phyloP scores from a whole-genome alignment of 2,329 filamentous ascomycete species.

The Neophaeococcomyces aloes region DNA sequence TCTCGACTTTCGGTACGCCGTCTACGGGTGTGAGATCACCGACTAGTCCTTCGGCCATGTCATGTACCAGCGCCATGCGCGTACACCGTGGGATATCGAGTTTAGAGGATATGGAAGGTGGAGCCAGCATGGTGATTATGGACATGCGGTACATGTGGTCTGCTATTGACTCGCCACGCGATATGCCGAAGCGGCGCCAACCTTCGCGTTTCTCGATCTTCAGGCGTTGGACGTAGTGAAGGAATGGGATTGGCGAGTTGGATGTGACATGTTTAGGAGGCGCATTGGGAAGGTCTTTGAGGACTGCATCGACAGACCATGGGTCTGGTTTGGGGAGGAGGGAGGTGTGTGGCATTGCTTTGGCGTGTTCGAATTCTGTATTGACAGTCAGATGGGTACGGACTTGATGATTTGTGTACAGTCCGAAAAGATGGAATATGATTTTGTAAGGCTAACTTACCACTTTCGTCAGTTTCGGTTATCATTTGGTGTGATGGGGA shows the following conservation, averaged over 20 bases:
- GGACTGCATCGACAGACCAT: constrained; percentile 39
- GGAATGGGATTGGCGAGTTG: constrained; percentile 81
- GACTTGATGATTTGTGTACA: too few species aligned
- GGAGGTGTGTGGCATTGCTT: constrained; percentile 16
- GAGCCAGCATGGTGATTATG: constrained; percentile 85
- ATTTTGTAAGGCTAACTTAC: too few species aligned
- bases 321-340: constrained; percentile 19
- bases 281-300: constrained; percentile 54
- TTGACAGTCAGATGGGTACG: too few species aligned
- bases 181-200: constrained; percentile 80
- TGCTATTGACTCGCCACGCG: constrained; percentile 70
- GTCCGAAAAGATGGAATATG: too few species aligned
- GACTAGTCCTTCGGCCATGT: constrained; percentile 92
- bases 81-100: constrained; percentile 77
- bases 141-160: constrained; percentile 99
- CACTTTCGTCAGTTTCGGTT: neutral
- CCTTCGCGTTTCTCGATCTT: constrained; percentile 96
- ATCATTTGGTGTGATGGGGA: neutral
- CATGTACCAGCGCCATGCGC: constrained; percentile 91
- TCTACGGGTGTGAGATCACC: constrained; percentile 96
- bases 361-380: constrained; percentile 8
- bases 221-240: constrained; percentile 84
- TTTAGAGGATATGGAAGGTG: constrained; percentile 56
- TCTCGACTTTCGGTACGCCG: constrained; percentile 72
- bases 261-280: constrained; percentile 49